phyloP scores from a whole-genome alignment of 768 basidiomycete genomes.

The Termitomyces sp. region DNA sequence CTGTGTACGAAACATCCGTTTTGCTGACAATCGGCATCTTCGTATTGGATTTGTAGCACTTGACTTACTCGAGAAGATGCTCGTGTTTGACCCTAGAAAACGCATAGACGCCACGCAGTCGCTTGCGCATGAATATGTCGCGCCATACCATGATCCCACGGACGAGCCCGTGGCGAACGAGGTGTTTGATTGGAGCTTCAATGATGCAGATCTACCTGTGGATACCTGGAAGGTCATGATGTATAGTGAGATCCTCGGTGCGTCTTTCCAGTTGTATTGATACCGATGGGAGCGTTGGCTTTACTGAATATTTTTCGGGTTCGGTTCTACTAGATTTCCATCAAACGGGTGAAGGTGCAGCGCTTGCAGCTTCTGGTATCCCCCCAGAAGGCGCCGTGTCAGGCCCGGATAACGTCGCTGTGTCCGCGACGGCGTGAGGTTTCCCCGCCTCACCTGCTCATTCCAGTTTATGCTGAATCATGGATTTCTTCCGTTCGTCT shows the following conservation, averaged over 20 bases:
- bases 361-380: constrained; percentile 36
- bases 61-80: constrained; percentile 96
- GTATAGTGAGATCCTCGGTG: constrained; percentile 97
- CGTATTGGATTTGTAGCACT: constrained; percentile 52
- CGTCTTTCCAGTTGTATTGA: constrained; percentile 22
- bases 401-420: constrained; percentile 44
- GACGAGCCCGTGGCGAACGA: constrained; percentile 94
- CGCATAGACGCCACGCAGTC: constrained; percentile 92
- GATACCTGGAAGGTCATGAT: constrained; percentile 99
- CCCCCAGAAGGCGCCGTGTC: constrained; percentile 64
- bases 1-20: neutral
- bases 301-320: neutral
- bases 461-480: neutral
- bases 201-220: constrained; percentile 96
- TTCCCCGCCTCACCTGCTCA: neutral
- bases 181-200: constrained; percentile 99
- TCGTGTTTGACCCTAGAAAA: constrained; percentile 97
- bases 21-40: neutral
- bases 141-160: constrained; percentile 97
- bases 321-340: neutral
- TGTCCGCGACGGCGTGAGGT: constrained; percentile 4
- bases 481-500: neutral
- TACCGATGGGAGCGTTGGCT: no score
- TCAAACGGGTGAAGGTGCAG: neutral
- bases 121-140: constrained; percentile 90